A percentile compares a stretch with the other conserved stretches of the same genome.
These are phyloP conservation scores for Sphagnum contortum DNA, from an alignment of 225 moss, liverwort and hornwort genomes.

Conservation along the genomic window DNA sequence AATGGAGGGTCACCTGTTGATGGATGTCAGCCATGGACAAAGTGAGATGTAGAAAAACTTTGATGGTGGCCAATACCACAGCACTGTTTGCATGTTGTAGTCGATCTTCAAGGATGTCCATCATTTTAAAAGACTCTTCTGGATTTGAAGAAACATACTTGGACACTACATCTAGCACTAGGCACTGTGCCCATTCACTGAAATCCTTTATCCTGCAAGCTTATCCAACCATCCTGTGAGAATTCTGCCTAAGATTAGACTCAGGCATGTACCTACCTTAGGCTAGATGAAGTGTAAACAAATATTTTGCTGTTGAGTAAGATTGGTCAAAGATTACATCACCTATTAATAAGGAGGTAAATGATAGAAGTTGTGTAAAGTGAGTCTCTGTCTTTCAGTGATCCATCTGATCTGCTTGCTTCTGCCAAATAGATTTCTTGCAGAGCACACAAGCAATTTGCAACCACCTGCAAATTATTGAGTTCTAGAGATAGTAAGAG, in stretches of 20 bases:
- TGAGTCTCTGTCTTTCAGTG: constrained; percentile 77
- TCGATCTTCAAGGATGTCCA: constrained; percentile 95
- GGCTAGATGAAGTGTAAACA: no score
- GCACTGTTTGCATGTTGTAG: constrained; percentile 97
- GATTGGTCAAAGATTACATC: no score
- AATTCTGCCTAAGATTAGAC: background rate
- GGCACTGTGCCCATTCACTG: constrained; percentile 96
- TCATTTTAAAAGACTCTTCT: constrained; percentile 81
- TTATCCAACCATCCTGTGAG: background rate
- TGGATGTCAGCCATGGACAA: constrained; percentile 92
- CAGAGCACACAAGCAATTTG: constrained; percentile 87
- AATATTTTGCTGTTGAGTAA: no score
- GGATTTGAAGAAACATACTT: constrained; percentile 78
- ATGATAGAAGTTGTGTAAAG: constrained; percentile 68
- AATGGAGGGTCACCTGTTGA: constrained; percentile 54
- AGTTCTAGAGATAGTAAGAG: no score
- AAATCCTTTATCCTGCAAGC: constrained; percentile 81
- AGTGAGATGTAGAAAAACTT: constrained; percentile 90
- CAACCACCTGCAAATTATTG: constrained; percentile 54
- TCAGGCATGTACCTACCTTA: no score
- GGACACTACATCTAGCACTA: constrained; percentile 86
- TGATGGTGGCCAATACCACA: constrained; percentile 90
- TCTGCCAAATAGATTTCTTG: constrained; percentile 83
- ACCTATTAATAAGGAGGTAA: constrained; percentile 83
- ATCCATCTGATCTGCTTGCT: constrained; percentile 59